These are phyloP conservation scores for Chenopodium formosanum DNA, from an alignment of 148 eudicot species.

Conservation along the genomic window DNA sequence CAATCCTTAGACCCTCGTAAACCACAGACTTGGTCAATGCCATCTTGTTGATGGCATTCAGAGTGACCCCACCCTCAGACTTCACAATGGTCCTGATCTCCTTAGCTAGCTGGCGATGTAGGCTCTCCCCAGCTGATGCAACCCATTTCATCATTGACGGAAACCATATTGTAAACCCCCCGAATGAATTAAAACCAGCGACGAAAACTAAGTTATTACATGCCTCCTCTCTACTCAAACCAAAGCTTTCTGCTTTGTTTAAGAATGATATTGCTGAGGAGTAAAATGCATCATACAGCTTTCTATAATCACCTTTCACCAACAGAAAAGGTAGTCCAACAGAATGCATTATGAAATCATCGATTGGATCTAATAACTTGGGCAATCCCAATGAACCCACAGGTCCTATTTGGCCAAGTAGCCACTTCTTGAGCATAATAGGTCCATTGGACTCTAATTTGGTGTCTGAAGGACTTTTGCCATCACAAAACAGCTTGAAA, in stretches of 20 bases:
- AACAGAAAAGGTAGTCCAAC: constrained; percentile 17
- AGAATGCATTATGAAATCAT: too few species aligned
- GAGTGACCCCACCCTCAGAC: constrained; percentile 42
- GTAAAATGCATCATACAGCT: constrained; percentile 44
- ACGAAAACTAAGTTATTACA: constrained; percentile 59
- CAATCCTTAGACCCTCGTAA: constrained; percentile 51
- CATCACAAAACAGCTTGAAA: constrained; percentile 42
- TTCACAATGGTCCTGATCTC: constrained; percentile 52
- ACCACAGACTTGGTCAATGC: constrained; percentile 49
- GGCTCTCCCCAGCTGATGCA: constrained; percentile 43
- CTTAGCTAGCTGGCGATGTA: constrained; percentile 41
- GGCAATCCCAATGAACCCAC: too few species aligned
- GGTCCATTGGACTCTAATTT: neutral
- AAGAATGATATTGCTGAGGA: constrained; percentile 27
- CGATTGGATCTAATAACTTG: too few species aligned
- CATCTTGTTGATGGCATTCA: constrained; percentile 46
- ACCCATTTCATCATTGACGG: constrained; percentile 53
- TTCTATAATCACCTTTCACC: constrained; percentile 43
- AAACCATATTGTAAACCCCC: constrained; percentile 48
- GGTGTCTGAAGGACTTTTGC: constrained; percentile 26
- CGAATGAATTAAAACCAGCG: constrained; percentile 56
- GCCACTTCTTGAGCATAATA: too few species aligned
- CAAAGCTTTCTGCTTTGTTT: constrained; percentile 49
- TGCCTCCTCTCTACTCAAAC: constrained; percentile 56
- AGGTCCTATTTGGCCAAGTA: too few species aligned